A percentile compares a stretch with the other conserved stretches of the same genome.
Evolutionary conservation across 768 basidiomycete genomes (phyloP).

Genomic region (Hemileccinum rubropunctum): DNA sequence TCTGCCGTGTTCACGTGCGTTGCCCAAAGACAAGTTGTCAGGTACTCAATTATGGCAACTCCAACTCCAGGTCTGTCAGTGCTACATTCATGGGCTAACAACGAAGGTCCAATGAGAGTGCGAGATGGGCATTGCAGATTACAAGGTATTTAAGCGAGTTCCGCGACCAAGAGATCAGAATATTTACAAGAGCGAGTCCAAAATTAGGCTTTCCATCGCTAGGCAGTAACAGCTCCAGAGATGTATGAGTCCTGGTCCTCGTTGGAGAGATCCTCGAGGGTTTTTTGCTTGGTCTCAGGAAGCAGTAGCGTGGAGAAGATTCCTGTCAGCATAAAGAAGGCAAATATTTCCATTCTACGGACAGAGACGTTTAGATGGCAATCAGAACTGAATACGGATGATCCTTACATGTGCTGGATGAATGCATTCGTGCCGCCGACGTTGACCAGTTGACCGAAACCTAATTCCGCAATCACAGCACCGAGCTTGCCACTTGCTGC

Average conservation of each 20-base stretch:
- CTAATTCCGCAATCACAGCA: slow-evolving; percentile 78
- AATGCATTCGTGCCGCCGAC: slow-evolving; percentile 63
- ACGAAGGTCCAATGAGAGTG: background rate
- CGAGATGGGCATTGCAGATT: slow-evolving; percentile 2
- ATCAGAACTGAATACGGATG: background rate
- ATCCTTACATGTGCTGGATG: slow-evolving; percentile 65
- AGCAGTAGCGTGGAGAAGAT: slow-evolving; percentile 77
- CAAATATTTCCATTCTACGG: slow-evolving; percentile 70
- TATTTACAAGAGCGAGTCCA: background rate
- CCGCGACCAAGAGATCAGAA: background rate
- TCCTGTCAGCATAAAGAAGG: slow-evolving; percentile 84
- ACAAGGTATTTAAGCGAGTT: slow-evolving; percentile 3
- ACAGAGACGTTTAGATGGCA: slow-evolving; percentile 2
- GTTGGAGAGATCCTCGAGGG: slow-evolving; percentile 72
- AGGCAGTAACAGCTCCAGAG: slow-evolving; percentile 14
- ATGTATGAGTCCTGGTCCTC: slow-evolving; percentile 68
- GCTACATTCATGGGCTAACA: no score
- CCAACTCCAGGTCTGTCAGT: no score
- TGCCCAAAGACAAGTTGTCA: no score
- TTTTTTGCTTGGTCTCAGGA: slow-evolving; percentile 69
- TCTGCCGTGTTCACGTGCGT: no score
- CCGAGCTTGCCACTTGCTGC: slow-evolving; percentile 84
- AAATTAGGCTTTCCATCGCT: background rate
- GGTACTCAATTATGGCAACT: no score
- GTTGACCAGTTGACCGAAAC: slow-evolving; percentile 65